Evolutionary conservation across 1,284 basidiomycete genomes (phyloP), one percentile per base, ranked within the genome.

Genomic region (Veloboletus limbatus): DNA sequence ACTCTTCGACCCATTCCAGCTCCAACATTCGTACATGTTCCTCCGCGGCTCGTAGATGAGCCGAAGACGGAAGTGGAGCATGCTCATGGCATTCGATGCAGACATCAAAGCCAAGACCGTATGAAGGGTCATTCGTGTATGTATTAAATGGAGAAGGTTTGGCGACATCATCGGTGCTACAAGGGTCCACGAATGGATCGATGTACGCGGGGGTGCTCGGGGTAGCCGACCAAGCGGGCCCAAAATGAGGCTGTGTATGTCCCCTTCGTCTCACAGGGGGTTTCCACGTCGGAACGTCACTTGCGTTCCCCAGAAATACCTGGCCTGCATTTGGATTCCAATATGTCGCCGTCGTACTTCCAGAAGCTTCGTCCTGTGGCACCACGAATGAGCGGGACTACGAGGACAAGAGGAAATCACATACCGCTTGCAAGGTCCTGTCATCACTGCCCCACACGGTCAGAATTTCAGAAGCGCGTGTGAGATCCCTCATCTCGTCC

Each of bases 401-500:
- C 1, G 16, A 42, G 17, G 4, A 28, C 14, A 26, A 35, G 16
- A 35, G 4, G 14, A 26, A 26, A 33, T 30, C 11, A 25, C 54
- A 24, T 37, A 59, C 62, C 21, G 24, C 35, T 44, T 56, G 63
- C 16, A 34, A 14, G 14, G 45, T 47, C 17, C 4, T 54, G 17
- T 47, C 49, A 5, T 51, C 55, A 26, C 9, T 42, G 3, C 40
- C 40, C 52, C 68, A 69, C 3, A 78, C 58, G 16, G 72, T 73
- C 45, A 84, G 67, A 40, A 96, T 92, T 70, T 93, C 88, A 24
- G 81, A 84, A 3, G 92, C 91, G 40, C 81, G 78, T 0, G 94
- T 97, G 48, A 96, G 73, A 57, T 88, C 84, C 21, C 86, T 76
- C 88, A 95, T 95, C 70, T 96, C 93, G 50, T 92, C 87, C 63